phyloP scores from a whole-genome alignment of 2,329 filamentous ascomycete species.

The Ophiostoma ips region DNA sequence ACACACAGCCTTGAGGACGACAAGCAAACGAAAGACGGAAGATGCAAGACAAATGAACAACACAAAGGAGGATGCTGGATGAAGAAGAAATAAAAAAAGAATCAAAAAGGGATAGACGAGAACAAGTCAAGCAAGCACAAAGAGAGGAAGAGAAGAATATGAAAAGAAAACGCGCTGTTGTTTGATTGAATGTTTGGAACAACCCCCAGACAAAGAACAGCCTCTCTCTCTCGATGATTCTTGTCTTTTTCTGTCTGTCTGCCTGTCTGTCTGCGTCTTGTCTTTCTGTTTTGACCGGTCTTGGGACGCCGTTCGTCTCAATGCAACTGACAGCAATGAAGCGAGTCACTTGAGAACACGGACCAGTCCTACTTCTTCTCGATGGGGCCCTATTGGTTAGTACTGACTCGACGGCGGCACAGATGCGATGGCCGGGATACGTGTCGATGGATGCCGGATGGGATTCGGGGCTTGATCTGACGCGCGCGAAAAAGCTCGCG shows the following conservation, averaged over 20 bases:
- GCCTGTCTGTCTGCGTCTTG: not conserved
- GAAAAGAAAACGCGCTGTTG: slow-evolving; percentile 51
- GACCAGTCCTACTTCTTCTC: not conserved
- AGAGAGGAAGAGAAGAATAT: slow-evolving; percentile 22
- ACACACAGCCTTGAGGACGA: not conserved
- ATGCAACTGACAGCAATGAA: not conserved
- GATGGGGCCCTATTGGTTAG: not conserved
- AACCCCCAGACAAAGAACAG: slow-evolving; percentile 3
- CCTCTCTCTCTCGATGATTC: not conserved
- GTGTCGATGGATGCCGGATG: not conserved
- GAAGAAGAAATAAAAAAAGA: too few species aligned
- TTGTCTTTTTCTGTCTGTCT: not conserved
- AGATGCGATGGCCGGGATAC: not conserved
- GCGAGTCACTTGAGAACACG: not conserved
- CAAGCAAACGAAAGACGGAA: not conserved
- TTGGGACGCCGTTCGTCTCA: not conserved
- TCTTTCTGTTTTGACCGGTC: not conserved
- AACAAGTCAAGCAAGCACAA: not conserved
- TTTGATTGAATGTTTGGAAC: slow-evolving; percentile 9
- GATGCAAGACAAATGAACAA: not conserved
- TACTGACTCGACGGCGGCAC: not conserved
- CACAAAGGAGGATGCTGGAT: not conserved
- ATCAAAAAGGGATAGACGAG: not conserved
- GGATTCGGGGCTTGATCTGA: not conserved
- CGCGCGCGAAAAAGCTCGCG: not conserved